Percentiles rank a stretch among this genome's conserved stretches.
These are phyloP conservation scores for Xeromyces bisporus DNA, from an alignment of 495 filamentous ascomycete genomes.

Conservation along the genomic window DNA sequence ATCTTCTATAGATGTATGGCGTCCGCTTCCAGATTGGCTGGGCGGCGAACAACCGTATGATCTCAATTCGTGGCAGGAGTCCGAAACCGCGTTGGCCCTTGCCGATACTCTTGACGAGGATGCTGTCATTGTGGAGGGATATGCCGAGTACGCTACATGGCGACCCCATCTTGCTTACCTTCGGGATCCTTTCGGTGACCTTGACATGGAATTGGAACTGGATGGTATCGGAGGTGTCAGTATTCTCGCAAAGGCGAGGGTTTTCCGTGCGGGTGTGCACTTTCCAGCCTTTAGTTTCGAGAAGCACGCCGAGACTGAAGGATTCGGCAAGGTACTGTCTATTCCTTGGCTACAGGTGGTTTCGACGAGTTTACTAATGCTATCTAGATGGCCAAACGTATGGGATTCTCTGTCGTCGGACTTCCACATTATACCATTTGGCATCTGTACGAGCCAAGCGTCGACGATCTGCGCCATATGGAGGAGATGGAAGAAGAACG, in stretches of 20 bases:
- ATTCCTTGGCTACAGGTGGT: background rate
- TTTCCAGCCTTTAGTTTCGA: conserved; percentile 99
- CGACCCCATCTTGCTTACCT: conserved; percentile 94
- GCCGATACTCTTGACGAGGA: conserved; percentile 95
- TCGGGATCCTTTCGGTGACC: conserved; percentile 91
- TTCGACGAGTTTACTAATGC: conserved; percentile 15
- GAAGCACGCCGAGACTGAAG: conserved; percentile 96
- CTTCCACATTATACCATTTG: conserved; percentile 97
- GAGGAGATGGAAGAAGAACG: conserved; percentile 84
- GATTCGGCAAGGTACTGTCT: conserved; percentile 77
- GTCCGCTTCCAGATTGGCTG: conserved; percentile 95
- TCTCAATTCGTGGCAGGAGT: conserved; percentile 98
- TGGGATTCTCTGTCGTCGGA: conserved; percentile 92
- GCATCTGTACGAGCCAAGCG: conserved; percentile 97
- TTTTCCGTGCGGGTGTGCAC: conserved; percentile 88
- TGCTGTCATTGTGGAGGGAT: conserved; percentile 97
- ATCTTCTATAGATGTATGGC: conserved; percentile 70
- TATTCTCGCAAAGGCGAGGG: conserved; percentile 88
- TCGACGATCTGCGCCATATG: conserved; percentile 96
- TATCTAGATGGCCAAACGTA: conserved; percentile 80
- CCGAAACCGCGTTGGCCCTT: conserved; percentile 83
- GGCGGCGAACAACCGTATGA: conserved; percentile 98
- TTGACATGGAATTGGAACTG: conserved; percentile 99
- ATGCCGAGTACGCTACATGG: conserved; percentile 99
- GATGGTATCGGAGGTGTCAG: conserved; percentile 95